phyloP scores from a whole-genome alignment of 2,329 filamentous ascomycete genomes.

The Colletotrichum chlorophyti region DNA sequence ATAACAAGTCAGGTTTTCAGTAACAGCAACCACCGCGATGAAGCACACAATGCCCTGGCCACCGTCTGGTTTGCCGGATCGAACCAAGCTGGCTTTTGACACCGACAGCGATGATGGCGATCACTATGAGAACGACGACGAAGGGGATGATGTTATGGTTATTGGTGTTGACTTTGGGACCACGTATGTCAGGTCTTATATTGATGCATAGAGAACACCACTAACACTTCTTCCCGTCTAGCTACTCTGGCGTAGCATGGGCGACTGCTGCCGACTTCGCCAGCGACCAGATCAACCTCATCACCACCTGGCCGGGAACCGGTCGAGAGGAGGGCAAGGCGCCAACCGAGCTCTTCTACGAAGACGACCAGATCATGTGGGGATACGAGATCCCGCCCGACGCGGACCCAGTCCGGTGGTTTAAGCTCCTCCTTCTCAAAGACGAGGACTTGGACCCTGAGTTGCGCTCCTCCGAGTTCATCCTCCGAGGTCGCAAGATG shows the following conservation, averaged over 20 bases:
- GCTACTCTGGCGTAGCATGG: slow-evolving; percentile 49
- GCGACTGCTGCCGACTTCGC: slow-evolving; percentile 34
- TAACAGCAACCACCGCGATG: too few relatives aligned
- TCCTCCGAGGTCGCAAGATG: slow-evolving; percentile 18
- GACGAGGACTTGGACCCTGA: slow-evolving; percentile 34
- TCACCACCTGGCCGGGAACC: slow-evolving; percentile 37
- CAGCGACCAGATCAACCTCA: slow-evolving; percentile 34
- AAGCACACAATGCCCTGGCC: too few relatives aligned
- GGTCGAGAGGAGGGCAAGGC: slow-evolving; percentile 40
- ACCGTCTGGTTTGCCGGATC: too few relatives aligned
- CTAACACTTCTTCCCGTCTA: slow-evolving; percentile 17
- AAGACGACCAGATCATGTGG: slow-evolving; percentile 31
- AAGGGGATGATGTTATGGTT: slow-evolving; percentile 33
- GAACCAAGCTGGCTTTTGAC: too few relatives aligned
- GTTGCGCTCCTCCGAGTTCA: slow-evolving; percentile 31
- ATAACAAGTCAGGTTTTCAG: too few relatives aligned
- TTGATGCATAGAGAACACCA: background rate
- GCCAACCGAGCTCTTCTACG: slow-evolving; percentile 37
- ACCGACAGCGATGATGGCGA: too few relatives aligned
- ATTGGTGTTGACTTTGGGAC: slow-evolving; percentile 55
- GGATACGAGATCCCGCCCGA: slow-evolving; percentile 37
- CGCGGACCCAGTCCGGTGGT: slow-evolving; percentile 41
- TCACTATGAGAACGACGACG: too few relatives aligned
- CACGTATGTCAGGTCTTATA: slow-evolving; percentile 43
- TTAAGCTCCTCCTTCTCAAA: slow-evolving; percentile 48